These are phyloP conservation scores for Moniliophthora roreri DNA, from an alignment of 1,284 basidiomycete species.

Conservation along the genomic window DNA sequence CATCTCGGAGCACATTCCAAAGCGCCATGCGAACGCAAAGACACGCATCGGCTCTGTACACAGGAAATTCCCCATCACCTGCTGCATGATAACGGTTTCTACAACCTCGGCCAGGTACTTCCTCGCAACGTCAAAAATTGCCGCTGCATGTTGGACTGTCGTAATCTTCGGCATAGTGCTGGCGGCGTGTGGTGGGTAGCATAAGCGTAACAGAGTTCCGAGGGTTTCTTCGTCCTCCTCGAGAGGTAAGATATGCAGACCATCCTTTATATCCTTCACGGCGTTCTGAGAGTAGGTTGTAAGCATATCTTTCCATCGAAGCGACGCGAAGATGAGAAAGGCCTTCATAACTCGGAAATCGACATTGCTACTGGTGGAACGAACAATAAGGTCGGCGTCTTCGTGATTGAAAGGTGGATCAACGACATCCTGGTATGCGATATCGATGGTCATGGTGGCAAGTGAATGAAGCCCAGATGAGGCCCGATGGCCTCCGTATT, in stretches of 20 bases:
- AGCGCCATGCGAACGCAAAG: conserved; percentile 50
- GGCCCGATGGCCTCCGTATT: too few species aligned
- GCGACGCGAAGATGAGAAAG: conserved; percentile 5
- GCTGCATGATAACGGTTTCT: conserved; percentile 23
- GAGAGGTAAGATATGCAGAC: neutral
- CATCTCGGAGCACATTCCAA: conserved; percentile 16
- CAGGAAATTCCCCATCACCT: conserved; percentile 35
- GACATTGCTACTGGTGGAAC: neutral
- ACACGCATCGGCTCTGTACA: conserved; percentile 47
- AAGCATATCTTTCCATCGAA: conserved; percentile 1
- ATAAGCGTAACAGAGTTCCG: conserved; percentile 1
- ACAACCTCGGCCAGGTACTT: conserved; percentile 37
- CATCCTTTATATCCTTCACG: conserved; percentile 3
- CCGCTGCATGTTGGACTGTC: neutral
- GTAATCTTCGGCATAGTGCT: neutral
- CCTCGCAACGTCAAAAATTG: conserved; percentile 29
- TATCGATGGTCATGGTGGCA: too few species aligned
- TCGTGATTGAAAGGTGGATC: conserved; percentile 1
- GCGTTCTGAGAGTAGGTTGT: neutral
- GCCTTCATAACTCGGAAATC: conserved; percentile 7
- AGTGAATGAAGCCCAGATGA: too few species aligned
- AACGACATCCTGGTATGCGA: neutral
- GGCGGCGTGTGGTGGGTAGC: conserved; percentile 1
- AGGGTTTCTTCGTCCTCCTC: conserved; percentile 5
- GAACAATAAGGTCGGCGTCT: conserved; percentile 2